Conservation (phyloP, 1,284 basidiomycete genomes). For the Cutaneotrichosporon spelunceum region DNA sequence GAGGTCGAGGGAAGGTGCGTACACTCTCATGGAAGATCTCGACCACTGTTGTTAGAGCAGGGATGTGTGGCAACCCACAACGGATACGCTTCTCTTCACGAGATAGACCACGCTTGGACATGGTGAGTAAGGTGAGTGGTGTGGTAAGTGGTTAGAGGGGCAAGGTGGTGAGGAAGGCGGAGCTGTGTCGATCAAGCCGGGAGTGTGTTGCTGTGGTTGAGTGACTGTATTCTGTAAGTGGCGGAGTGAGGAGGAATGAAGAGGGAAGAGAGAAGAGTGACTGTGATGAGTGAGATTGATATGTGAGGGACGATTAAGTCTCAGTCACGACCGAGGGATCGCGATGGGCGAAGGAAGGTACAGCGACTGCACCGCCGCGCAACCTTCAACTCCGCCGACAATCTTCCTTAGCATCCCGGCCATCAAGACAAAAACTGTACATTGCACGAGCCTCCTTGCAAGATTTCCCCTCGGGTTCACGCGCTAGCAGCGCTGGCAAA, state of each 20-base stretch:
- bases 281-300: neutral
- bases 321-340: neutral
- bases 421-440: neutral
- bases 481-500: constrained; percentile 25
- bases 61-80: constrained; percentile 30
- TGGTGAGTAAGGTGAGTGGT: constrained; percentile 14
- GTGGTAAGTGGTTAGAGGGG: neutral
- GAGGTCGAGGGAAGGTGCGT: constrained; percentile 29
- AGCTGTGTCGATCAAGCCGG: neutral
- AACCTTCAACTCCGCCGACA: neutral
- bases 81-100: constrained; percentile 50
- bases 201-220: neutral
- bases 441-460: neutral
- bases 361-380: neutral
- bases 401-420: neutral
- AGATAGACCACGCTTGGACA: constrained; percentile 48
- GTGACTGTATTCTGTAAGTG: neutral
- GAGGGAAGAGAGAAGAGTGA: constrained; percentile 1
- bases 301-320: neutral
- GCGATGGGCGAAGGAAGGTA: neutral
- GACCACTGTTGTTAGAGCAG: constrained; percentile 54
- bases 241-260: neutral
- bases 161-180: neutral
- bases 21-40: constrained; percentile 86
- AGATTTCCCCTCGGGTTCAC: neutral